phyloP scores from a whole-genome alignment of 2,329 filamentous ascomycete genomes.

The Hypocrella siamensis region DNA sequence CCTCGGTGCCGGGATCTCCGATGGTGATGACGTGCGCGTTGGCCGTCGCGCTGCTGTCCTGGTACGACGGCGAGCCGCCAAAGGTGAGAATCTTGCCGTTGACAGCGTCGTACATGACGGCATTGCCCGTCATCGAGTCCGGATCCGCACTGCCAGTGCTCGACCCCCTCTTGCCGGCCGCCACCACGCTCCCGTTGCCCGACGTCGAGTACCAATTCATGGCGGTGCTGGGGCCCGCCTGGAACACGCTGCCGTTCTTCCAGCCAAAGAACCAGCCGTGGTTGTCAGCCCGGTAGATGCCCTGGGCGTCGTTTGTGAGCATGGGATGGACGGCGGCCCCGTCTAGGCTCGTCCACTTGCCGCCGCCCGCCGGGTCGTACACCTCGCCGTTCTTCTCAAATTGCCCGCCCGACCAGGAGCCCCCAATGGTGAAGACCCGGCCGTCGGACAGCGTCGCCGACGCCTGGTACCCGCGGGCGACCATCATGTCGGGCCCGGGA shows the following conservation, averaged over 20 bases:
- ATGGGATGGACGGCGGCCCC: constrained; percentile 29
- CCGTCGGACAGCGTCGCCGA: constrained; percentile 34
- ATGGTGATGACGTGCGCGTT: constrained; percentile 24
- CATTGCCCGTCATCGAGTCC: constrained; percentile 37
- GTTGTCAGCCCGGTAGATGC: constrained; percentile 27
- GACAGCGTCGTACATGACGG: constrained; percentile 43
- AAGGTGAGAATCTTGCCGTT: constrained; percentile 38
- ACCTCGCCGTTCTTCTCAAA: constrained; percentile 41
- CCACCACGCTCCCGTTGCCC: constrained; percentile 21
- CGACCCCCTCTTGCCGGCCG: constrained; percentile 20
- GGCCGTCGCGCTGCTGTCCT: constrained; percentile 21
- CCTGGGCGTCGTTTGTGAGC: constrained; percentile 31
- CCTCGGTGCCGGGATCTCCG: constrained; percentile 5
- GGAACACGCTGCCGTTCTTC: constrained; percentile 12
- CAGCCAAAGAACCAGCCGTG: constrained; percentile 5
- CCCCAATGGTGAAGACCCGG: constrained; percentile 41
- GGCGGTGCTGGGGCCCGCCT: constrained; percentile 7
- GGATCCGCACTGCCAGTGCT: constrained; percentile 22
- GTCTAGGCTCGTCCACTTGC: constrained; percentile 29
- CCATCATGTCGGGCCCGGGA: constrained; percentile 22
- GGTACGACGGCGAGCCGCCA: constrained; percentile 32
- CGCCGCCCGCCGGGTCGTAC: constrained; percentile 26
- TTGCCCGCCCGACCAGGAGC: constrained; percentile 30
- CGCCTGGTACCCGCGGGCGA: constrained; percentile 36
- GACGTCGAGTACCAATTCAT: constrained; percentile 40